A percentile compares a stretch with the other conserved stretches of the same genome.
These are phyloP conservation scores for Daldinia concentrica DNA, from an alignment of 495 filamentous ascomycete genomes.

Conservation along the genomic window DNA sequence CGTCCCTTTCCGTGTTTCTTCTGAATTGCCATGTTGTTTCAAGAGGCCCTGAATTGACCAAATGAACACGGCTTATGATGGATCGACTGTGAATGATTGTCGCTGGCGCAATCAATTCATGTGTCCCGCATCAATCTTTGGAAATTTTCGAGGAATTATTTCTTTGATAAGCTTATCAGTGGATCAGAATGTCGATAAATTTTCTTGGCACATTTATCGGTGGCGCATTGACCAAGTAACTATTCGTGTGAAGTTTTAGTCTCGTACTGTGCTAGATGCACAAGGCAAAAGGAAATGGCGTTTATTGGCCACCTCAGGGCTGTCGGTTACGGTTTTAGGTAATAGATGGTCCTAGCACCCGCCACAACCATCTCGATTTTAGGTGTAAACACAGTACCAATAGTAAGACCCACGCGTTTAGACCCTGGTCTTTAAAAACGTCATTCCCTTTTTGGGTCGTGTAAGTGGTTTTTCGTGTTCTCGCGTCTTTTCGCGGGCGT, in stretches of 20 bases:
- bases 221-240: neutral
- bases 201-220: slow-evolving; percentile 12
- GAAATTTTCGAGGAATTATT: slow-evolving; percentile 35
- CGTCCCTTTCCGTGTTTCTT: slow-evolving; percentile 99
- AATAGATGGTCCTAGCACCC: slow-evolving; percentile 1
- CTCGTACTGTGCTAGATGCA: slow-evolving; percentile 10
- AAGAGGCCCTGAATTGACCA: neutral
- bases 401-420: neutral
- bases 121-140: slow-evolving; percentile 29
- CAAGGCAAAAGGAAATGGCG: neutral
- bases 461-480: slow-evolving; percentile 42
- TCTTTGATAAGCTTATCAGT: slow-evolving; percentile 34
- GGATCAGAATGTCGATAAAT: neutral
- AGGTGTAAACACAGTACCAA: slow-evolving; percentile 1
- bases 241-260: neutral
- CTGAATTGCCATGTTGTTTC: slow-evolving; percentile 83
- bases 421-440: slow-evolving; percentile 8
- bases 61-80: neutral
- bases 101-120: slow-evolving; percentile 14
- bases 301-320: slow-evolving; percentile 20
- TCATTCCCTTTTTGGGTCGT: slow-evolving; percentile 39
- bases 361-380: slow-evolving; percentile 6
- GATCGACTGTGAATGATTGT: slow-evolving; percentile 7
- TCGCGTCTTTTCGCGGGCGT: slow-evolving; percentile 49
- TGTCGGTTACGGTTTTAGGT: slow-evolving; percentile 26